These are phyloP conservation scores for Penicillium argentinense DNA, from an alignment of 495 filamentous ascomycete genomes.

Conservation along the genomic window DNA sequence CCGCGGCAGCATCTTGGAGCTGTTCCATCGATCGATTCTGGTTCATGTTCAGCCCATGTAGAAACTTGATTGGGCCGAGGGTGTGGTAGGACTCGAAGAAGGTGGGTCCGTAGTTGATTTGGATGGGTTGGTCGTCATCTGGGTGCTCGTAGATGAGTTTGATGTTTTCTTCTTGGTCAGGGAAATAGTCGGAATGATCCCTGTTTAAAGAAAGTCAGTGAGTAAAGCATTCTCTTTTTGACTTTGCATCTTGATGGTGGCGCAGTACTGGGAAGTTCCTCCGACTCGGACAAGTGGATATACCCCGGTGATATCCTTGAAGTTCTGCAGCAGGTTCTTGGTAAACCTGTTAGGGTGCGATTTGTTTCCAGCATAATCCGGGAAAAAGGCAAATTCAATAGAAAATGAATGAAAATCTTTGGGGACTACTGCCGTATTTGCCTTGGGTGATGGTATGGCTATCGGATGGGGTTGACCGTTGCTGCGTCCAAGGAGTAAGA, in stretches of 20 bases:
- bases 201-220: background rate
- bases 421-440: background rate
- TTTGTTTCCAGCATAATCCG: constrained; percentile 26
- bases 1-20: constrained; percentile 4
- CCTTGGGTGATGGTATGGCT: background rate
- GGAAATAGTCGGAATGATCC: constrained; percentile 13
- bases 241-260: too few relatives aligned
- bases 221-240: background rate
- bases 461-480: background rate
- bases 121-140: constrained; percentile 15
- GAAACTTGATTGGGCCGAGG: constrained; percentile 8
- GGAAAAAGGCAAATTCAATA: constrained; percentile 27
- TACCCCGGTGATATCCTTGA: constrained; percentile 14
- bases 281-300: constrained; percentile 21
- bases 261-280: constrained; percentile 28
- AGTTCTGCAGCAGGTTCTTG: constrained; percentile 17
- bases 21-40: constrained; percentile 13
- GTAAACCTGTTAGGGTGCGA: constrained; percentile 24
- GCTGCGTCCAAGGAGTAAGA: background rate
- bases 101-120: constrained; percentile 17
- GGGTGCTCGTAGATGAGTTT: constrained; percentile 10
- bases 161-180: constrained; percentile 14
- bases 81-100: constrained; percentile 24
- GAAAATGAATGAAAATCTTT: constrained; percentile 21
- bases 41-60: constrained; percentile 19